These are phyloP conservation scores for Zychaea mexicana DNA, from an alignment of 371 early-diverging fungal genomes.

Conservation along the genomic window DNA sequence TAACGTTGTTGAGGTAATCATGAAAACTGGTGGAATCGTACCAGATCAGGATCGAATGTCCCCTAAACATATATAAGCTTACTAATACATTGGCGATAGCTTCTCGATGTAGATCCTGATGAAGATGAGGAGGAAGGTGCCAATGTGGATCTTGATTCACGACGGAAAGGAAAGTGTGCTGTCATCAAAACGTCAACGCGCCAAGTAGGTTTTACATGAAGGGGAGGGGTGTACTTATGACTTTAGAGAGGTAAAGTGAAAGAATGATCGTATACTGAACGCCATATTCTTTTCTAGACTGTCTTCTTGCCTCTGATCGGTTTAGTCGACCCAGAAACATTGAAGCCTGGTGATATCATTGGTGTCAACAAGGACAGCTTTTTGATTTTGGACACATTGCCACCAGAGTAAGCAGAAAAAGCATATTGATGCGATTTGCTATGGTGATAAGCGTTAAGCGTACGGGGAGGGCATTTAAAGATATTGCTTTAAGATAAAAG, in stretches of 20 bases:
- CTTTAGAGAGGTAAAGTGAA: too few relatives aligned
- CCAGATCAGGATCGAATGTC: not conserved
- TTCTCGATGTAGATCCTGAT: slow-evolving; percentile 93
- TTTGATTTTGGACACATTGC: slow-evolving; percentile 97
- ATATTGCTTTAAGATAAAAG: too few relatives aligned
- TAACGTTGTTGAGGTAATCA: slow-evolving; percentile 95
- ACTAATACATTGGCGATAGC: too few relatives aligned
- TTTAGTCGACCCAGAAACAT: slow-evolving; percentile 89
- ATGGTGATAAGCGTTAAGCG: too few relatives aligned
- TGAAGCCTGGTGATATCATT: slow-evolving; percentile 98
- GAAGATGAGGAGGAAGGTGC: slow-evolving; percentile 93
- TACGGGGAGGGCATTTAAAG: too few relatives aligned
- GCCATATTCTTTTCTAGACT: too few relatives aligned
- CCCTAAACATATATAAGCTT: not conserved
- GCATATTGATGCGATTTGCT: too few relatives aligned
- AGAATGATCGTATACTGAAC: too few relatives aligned
- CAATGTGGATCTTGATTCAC: slow-evolving; percentile 90
- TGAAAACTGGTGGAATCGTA: too few relatives aligned
- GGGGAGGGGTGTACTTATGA: too few relatives aligned
- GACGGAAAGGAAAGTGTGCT: slow-evolving; percentile 96
- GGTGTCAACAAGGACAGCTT: slow-evolving; percentile 99
- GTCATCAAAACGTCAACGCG: slow-evolving; percentile 97
- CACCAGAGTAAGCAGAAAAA: slow-evolving; percentile 92
- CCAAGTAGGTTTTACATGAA: slow-evolving; percentile 63
- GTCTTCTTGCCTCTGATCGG: slow-evolving; percentile 98